Percentiles rank a stretch among this genome's conserved stretches.
Conservation (phyloP, 2,329 filamentous ascomycete genomes). For the Xylaria sp. region DNA sequence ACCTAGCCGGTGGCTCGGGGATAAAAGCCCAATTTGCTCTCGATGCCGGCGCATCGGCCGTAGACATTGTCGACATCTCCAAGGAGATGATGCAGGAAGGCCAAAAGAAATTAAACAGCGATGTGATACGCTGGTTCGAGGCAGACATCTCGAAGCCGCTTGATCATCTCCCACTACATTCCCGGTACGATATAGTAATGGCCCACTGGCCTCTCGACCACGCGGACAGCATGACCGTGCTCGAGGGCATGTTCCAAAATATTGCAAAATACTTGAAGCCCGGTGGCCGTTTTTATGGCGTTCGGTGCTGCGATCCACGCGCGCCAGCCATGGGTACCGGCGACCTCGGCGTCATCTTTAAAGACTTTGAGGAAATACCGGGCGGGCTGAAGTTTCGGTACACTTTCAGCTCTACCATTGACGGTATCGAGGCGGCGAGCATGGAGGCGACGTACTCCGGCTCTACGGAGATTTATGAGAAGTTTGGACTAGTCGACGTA, state of each 20-base stretch:
- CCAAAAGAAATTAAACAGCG: slow-evolving; percentile 39
- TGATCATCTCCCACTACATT: slow-evolving; percentile 32
- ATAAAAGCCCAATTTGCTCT: slow-evolving; percentile 44
- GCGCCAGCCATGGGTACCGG: slow-evolving; percentile 31
- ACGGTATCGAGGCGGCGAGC: slow-evolving; percentile 38
- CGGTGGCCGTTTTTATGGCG: slow-evolving; percentile 45
- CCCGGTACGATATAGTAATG: slow-evolving; percentile 49
- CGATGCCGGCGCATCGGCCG: slow-evolving; percentile 39
- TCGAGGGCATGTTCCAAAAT: slow-evolving; percentile 48
- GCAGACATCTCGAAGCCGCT: slow-evolving; percentile 44
- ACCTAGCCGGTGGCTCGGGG: slow-evolving; percentile 48
- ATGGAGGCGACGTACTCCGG: slow-evolving; percentile 40
- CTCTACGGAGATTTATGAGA: slow-evolving; percentile 40
- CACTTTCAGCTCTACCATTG: slow-evolving; percentile 16
- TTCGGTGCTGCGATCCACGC: slow-evolving; percentile 37
- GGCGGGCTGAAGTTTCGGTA: slow-evolving; percentile 40
- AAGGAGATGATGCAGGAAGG: slow-evolving; percentile 43
- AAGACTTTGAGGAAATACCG: slow-evolving; percentile 36
- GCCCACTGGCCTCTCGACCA: slow-evolving; percentile 50
- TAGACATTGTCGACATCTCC: slow-evolving; percentile 48
- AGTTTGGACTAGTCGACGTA: slow-evolving; percentile 40
- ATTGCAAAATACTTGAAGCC: slow-evolving; percentile 42
- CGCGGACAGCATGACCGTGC: slow-evolving; percentile 38
- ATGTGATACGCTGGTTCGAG: slow-evolving; percentile 41
- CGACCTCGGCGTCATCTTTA: slow-evolving; percentile 32